Conservation (phyloP, 352 stramenopile genomes). For the Phytophthora agathidicida region DNA sequence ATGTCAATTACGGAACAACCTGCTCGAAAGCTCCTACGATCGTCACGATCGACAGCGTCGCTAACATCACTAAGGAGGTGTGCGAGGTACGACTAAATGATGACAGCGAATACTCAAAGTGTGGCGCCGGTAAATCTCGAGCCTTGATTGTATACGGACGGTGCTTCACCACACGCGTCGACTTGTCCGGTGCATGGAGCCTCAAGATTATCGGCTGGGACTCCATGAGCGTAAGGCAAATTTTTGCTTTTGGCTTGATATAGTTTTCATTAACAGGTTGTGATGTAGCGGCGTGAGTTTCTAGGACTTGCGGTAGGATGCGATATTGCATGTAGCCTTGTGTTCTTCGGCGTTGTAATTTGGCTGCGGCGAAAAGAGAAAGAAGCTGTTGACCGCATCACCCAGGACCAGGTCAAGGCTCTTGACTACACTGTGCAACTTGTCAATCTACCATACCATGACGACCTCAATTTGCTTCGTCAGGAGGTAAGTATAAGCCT, state of each 20-base stretch:
- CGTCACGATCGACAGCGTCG: constrained; percentile 35
- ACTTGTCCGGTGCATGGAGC: constrained; percentile 72
- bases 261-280: background rate
- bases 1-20: constrained; percentile 41
- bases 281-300: constrained; percentile 63
- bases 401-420: constrained; percentile 68
- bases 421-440: constrained; percentile 85
- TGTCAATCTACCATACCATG: constrained; percentile 63
- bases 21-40: constrained; percentile 35
- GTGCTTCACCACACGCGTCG: constrained; percentile 82
- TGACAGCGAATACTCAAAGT: constrained; percentile 64
- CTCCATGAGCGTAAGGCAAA: constrained; percentile 61
- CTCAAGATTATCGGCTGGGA: constrained; percentile 84
- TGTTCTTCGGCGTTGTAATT: constrained; percentile 70
- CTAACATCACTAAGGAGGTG: constrained; percentile 32
- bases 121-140: constrained; percentile 28
- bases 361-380: constrained; percentile 82
- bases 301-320: constrained; percentile 70
- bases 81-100: constrained; percentile 55
- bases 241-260: background rate
- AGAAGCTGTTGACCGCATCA: constrained; percentile 61
- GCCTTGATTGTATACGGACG: constrained; percentile 74
- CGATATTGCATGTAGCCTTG: constrained; percentile 70
- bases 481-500: constrained; percentile 47
- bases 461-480: constrained; percentile 62